Percentiles rank a stretch among this genome's conserved stretches.
Conservation (phyloP, 805 yeast species). For the Candida adriatica region DNA sequence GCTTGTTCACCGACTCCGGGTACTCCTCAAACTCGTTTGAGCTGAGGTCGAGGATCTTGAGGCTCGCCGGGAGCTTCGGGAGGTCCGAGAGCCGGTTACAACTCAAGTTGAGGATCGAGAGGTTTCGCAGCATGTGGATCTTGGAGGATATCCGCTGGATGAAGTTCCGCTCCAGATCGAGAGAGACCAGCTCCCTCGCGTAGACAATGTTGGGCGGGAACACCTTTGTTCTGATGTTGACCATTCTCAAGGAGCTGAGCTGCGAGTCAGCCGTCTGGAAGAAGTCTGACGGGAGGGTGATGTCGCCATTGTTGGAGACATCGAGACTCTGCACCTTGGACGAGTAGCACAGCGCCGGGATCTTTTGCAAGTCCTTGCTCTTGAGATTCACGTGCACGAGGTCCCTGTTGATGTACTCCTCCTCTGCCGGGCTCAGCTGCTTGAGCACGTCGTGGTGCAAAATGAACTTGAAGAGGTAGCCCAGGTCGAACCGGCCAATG, state of each 20-base stretch:
- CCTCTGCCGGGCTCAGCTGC: slow-evolving; percentile 61
- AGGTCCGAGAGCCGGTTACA: slow-evolving; percentile 64
- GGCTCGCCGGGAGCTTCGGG: slow-evolving; percentile 49
- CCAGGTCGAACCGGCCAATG: slow-evolving; percentile 78
- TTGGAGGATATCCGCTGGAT: slow-evolving; percentile 55
- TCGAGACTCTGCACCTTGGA: slow-evolving; percentile 75
- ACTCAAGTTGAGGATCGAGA: slow-evolving; percentile 58
- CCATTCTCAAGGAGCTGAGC: slow-evolving; percentile 58
- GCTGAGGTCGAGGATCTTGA: slow-evolving; percentile 63
- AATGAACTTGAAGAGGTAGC: slow-evolving; percentile 75
- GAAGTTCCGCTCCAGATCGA: slow-evolving; percentile 76
- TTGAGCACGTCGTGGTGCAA: slow-evolving; percentile 58
- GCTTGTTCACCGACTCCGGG: slow-evolving; percentile 59
- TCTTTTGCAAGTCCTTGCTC: slow-evolving; percentile 69
- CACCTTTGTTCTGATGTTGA: slow-evolving; percentile 62
- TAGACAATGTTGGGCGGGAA: slow-evolving; percentile 72
- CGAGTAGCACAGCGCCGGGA: slow-evolving; percentile 79
- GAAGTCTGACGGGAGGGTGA: slow-evolving; percentile 77
- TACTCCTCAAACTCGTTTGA: slow-evolving; percentile 63
- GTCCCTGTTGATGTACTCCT: slow-evolving; percentile 55
- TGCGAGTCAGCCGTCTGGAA: slow-evolving; percentile 71
- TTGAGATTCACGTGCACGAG: slow-evolving; percentile 68
- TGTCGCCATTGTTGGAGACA: slow-evolving; percentile 81
- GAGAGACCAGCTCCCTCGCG: slow-evolving; percentile 55
- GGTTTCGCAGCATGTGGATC: slow-evolving; percentile 44